Evolutionary conservation across 352 stramenopile genomes (phyloP), one percentile per base, ranked within the genome.

Genomic region (Pythium oligandrum): DNA sequence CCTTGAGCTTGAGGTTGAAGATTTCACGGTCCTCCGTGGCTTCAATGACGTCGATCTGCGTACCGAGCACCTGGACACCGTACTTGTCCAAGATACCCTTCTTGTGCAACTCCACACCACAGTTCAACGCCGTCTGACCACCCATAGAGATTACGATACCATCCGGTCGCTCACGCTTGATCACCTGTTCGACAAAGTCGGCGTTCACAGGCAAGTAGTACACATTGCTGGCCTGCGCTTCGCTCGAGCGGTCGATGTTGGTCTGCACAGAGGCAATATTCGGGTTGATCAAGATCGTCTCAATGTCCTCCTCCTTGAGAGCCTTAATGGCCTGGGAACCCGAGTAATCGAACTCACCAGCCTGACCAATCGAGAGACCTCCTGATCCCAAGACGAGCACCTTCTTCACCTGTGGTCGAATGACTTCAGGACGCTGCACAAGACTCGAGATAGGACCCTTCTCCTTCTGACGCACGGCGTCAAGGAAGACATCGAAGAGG

Each of bases 231-330:
- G 94, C 95, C 57, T 89, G 80, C 40, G 87, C 92, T 46, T 83
- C 87, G 40, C 79, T 89, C 40, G 90, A 95, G 57, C 94, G 95
- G 67, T 98, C 95, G 53, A 97, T 96, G 59, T 97, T 98, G 33
- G 97, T 99, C 76, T 99, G 97, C 37, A 99, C 96, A 26, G 95
- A 98, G 33, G 97, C 97, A 68, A 99, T 99, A 70, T 99, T 99
- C 39, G 96, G 96, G 78, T 99, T 99, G 79, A 99, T 99, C 36
- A 99, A 69, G 48, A 99, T 93, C 60, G 98, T 97, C 66, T 99
- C 92, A 44, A 98, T 95, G 59, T 95, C 76, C 76, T 98, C 96
- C 64, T 99, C 97, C 68, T 99, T 99, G 11, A 99, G 71, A 40
- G 97, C 97, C 83, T 99, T 98, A 67, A 98, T 98, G 32, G 92